phyloP scores from a whole-genome alignment of 768 basidiomycete genomes.

The Auriculariales sp. region DNA sequence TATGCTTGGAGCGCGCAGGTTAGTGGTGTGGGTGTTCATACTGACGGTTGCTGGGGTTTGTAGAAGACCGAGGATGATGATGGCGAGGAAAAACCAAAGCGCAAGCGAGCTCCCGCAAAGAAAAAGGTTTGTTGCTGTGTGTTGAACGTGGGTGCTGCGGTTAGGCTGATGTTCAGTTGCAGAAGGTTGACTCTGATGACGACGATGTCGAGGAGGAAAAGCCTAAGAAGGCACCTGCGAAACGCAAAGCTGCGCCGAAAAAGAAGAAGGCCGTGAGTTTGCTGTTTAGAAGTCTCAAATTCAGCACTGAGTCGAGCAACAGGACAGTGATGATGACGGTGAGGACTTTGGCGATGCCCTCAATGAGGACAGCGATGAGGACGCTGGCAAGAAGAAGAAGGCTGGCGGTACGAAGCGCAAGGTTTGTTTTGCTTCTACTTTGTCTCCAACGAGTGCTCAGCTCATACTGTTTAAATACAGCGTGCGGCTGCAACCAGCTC shows the following conservation, averaged over 20 bases:
- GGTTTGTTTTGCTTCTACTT: conserved; percentile 21
- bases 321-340: conserved; percentile 24
- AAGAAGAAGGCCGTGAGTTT: conserved; percentile 28
- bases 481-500: conserved; percentile 20
- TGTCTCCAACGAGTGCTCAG: conserved; percentile 3
- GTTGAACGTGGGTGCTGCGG: not conserved
- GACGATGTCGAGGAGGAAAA: conserved; percentile 12
- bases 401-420: conserved; percentile 51
- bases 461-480: conserved; percentile 13
- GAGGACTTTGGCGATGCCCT: conserved; percentile 33
- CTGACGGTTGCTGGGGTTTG: not conserved
- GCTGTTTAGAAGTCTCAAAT: not conserved
- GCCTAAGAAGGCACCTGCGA: conserved; percentile 13
- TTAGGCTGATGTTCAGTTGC: not conserved
- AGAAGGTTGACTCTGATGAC: conserved; percentile 10
- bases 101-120: conserved; percentile 22
- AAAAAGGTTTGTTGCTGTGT: conserved; percentile 21
- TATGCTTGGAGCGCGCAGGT: conserved; percentile 11
- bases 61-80: conserved; percentile 14
- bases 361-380: conserved; percentile 26
- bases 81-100: conserved; percentile 22
- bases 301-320: conserved; percentile 10
- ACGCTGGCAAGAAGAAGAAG: conserved; percentile 29
- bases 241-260: conserved; percentile 14
- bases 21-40: not conserved